phyloP scores from a whole-genome alignment of 1,284 basidiomycete genomes.

The Sanghuangporus sanghuang region DNA sequence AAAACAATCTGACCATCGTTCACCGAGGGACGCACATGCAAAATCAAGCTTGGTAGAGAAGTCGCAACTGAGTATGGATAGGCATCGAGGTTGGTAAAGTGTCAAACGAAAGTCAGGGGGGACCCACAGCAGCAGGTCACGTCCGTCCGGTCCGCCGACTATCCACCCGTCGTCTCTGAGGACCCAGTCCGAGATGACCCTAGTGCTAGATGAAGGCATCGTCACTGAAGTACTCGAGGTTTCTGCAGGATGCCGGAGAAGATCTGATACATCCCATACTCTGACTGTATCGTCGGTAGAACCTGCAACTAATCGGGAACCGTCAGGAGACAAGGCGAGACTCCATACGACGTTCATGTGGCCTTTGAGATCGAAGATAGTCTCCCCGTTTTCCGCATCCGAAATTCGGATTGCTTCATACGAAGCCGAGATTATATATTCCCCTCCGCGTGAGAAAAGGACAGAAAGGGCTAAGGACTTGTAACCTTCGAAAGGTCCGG shows the following conservation, averaged over 20 bases:
- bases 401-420: slow-evolving; percentile 99
- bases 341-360: not conserved
- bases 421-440: slow-evolving; percentile 63
- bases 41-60: not conserved
- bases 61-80: not conserved
- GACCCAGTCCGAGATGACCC: not conserved
- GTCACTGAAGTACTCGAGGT: not conserved
- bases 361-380: not conserved
- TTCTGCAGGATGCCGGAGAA: not conserved
- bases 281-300: not conserved
- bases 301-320: not conserved
- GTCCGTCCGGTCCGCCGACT: not conserved
- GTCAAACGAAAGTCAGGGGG: not conserved
- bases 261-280: not conserved
- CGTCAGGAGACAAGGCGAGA: not conserved
- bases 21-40: not conserved
- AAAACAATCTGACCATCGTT: not conserved
- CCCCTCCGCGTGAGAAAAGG: slow-evolving; percentile 16
- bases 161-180: not conserved
- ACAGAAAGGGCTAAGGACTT: not conserved
- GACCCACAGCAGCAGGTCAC: not conserved
- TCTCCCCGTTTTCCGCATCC: slow-evolving; percentile 32
- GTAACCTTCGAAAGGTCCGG: not conserved
- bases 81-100: not conserved
- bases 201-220: not conserved